These are phyloP conservation scores for Acorus gramineus DNA, from an alignment of 106 monocot species.

Conservation along the genomic window DNA sequence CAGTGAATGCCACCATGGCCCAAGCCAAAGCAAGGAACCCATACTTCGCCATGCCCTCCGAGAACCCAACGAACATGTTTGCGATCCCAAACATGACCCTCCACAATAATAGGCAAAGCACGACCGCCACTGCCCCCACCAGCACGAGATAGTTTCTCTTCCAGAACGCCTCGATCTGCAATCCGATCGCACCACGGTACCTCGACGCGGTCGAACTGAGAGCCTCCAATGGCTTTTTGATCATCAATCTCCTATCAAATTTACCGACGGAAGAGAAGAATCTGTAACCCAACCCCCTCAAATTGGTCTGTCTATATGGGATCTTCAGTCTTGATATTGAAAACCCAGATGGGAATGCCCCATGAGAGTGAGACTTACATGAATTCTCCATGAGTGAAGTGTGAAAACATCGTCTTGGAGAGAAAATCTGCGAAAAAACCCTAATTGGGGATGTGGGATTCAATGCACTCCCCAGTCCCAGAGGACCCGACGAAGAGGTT, in stretches of 20 bases:
- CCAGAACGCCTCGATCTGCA: constrained; percentile 97
- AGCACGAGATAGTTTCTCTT: constrained; percentile 73
- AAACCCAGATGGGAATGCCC: not conserved
- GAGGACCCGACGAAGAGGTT: too few species aligned
- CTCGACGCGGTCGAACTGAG: constrained; percentile 23
- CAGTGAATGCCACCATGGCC: constrained; percentile 79
- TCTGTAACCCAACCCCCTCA: not conserved
- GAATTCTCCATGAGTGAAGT: too few species aligned
- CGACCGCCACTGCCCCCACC: constrained; percentile 54
- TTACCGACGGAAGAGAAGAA: constrained; percentile 4
- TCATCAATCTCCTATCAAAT: constrained; percentile 19
- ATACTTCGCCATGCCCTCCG: constrained; percentile 95
- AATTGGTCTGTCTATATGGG: not conserved
- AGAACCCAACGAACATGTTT: constrained; percentile 75
- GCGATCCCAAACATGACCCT: constrained; percentile 83
- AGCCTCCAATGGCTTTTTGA: constrained; percentile 29
- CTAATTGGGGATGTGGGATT: too few species aligned
- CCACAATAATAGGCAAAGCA: constrained; percentile 67
- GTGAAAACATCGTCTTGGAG: too few species aligned
- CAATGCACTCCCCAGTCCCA: too few species aligned
- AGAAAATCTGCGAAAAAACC: too few species aligned
- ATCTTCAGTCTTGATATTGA: not conserved
- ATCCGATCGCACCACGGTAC: constrained; percentile 59
- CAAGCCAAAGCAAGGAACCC: constrained; percentile 89
- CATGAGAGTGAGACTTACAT: too few species aligned